Conservation (phyloP, 2,329 filamentous ascomycete species). For the Xylaria sp. region DNA sequence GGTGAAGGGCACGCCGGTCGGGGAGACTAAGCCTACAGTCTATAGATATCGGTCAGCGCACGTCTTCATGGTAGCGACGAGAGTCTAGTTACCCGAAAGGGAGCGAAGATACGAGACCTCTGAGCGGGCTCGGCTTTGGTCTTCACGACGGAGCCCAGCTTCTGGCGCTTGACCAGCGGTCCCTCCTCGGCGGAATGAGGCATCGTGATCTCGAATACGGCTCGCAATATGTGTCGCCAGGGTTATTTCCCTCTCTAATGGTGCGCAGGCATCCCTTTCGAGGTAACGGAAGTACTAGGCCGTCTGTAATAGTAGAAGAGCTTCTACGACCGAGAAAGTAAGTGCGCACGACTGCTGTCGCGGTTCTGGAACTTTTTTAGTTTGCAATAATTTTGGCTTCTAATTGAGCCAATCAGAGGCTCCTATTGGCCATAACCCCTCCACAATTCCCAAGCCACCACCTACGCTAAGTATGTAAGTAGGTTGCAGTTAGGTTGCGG, state of each 20-base stretch:
- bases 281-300: neutral
- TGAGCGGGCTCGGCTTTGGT: conserved; percentile 53
- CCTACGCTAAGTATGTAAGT: neutral
- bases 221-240: neutral
- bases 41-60: conserved; percentile 51
- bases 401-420: conserved; percentile 31
- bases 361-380: conserved; percentile 24
- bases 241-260: neutral
- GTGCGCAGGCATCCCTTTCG: conserved; percentile 5
- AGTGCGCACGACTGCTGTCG: neutral
- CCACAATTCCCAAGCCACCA: conserved; percentile 9
- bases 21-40: conserved; percentile 94
- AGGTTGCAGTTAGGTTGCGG: too few relatives aligned
- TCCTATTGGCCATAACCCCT: neutral
- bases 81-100: conserved; percentile 75
- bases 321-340: neutral
- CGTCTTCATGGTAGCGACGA: conserved; percentile 7
- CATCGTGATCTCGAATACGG: conserved; percentile 54
- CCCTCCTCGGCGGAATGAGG: conserved; percentile 67
- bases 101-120: conserved; percentile 87
- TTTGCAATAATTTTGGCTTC: conserved; percentile 26
- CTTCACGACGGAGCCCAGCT: conserved; percentile 60
- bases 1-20: conserved; percentile 89
- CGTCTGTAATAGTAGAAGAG: neutral
- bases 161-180: conserved; percentile 81